Percentiles rank a stretch among this genome's conserved stretches.
Evolutionary conservation across 371 early-diverging fungal genomes (phyloP).

Genomic region (Phascolomyces articulosus): DNA sequence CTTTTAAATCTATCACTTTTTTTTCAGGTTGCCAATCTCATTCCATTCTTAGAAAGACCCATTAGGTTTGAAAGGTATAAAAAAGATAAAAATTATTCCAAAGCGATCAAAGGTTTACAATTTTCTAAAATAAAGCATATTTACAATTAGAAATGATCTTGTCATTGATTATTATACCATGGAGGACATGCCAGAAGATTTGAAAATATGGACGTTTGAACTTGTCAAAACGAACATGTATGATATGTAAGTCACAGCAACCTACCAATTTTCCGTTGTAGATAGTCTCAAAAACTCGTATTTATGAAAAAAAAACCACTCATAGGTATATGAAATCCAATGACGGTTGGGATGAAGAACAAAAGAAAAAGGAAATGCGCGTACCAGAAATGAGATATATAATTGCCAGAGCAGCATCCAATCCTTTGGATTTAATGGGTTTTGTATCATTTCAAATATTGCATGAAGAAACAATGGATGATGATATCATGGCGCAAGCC

Average conservation of each 20-base stretch:
- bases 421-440: conserved; percentile 48
- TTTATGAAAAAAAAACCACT: background rate
- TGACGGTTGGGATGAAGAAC: conserved; percentile 50
- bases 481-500: conserved; percentile 55
- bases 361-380: conserved; percentile 15
- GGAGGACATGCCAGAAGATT: conserved; percentile 37
- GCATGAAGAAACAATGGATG: conserved; percentile 63
- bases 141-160: conserved; percentile 25
- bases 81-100: too few relatives aligned
- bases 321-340: conserved; percentile 55
- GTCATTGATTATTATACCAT: conserved; percentile 49
- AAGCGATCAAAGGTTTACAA: too few relatives aligned
- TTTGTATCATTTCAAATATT: conserved; percentile 61
- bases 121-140: background rate
- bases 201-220: conserved; percentile 49
- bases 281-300: background rate
- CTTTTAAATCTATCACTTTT: too few relatives aligned
- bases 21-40: conserved; percentile 28
- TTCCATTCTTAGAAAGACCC: conserved; percentile 29
- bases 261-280: too few relatives aligned
- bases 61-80: conserved; percentile 28
- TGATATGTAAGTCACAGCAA: conserved; percentile 58
- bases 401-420: conserved; percentile 31
- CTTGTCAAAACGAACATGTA: conserved; percentile 60
- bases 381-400: conserved; percentile 12